A percentile compares a stretch with the other conserved stretches of the same genome.
These are phyloP conservation scores for Colletotrichum sp. DNA, from an alignment of 2,329 filamentous ascomycete genomes.

Conservation along the genomic window DNA sequence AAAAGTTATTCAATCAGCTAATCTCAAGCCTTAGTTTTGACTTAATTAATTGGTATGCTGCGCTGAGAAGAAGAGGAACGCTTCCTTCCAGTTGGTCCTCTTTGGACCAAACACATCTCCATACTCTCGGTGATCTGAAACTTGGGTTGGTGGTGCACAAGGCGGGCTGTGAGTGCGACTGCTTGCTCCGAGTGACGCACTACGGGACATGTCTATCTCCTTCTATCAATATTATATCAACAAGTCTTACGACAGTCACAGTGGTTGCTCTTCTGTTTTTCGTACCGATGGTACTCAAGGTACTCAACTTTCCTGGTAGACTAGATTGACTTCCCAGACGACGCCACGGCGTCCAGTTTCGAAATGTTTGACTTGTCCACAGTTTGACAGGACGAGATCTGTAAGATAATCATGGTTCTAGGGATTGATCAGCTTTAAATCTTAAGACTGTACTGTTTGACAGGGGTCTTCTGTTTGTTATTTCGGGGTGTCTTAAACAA, in stretches of 20 bases:
- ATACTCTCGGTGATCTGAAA: not conserved
- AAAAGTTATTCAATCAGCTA: no score
- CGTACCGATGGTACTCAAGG: not conserved
- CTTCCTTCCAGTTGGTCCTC: conserved; percentile 4
- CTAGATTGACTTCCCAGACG: not conserved
- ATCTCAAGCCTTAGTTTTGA: no score
- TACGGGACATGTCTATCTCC: not conserved
- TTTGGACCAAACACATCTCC: not conserved
- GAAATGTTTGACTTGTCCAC: not conserved
- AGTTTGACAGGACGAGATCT: not conserved
- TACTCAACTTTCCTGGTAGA: not conserved
- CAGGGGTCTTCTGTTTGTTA: not conserved
- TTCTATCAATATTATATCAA: not conserved
- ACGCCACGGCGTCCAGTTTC: not conserved
- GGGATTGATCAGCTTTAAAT: not conserved
- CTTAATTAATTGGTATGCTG: no score
- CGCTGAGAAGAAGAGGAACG: conserved; percentile 10
- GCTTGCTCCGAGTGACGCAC: not conserved
- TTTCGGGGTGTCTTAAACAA: not conserved
- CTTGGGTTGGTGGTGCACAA: not conserved
- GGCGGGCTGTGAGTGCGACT: not conserved
- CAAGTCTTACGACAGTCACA: not conserved
- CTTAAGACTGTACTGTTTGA: not conserved
- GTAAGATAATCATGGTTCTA: not conserved
- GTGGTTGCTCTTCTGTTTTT: not conserved